Evolutionary conservation across 2,329 filamentous ascomycete species (phyloP).

Genomic region (Penicillium sp.): DNA sequence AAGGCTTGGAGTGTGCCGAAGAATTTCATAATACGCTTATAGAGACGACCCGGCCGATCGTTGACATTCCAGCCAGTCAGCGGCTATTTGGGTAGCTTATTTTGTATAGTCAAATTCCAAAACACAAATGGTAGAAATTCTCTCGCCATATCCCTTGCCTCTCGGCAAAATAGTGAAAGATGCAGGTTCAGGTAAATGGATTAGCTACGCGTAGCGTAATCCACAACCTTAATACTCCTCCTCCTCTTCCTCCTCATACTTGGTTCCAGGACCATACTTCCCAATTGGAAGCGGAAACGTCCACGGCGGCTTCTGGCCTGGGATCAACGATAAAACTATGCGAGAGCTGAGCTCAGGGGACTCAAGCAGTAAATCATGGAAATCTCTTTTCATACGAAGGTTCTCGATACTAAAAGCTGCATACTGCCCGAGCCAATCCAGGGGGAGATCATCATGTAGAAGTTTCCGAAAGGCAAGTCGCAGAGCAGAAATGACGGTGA

Average conservation of each 20-base stretch:
- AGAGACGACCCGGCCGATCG: not conserved
- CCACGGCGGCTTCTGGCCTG: no score
- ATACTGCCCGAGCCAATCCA: constrained; percentile 20
- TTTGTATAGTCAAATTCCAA: not conserved
- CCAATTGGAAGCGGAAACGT: not conserved
- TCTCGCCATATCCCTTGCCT: not conserved
- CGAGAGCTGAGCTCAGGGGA: constrained; percentile 10
- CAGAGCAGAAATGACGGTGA: constrained; percentile 6
- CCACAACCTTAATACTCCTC: not conserved
- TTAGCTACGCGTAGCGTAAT: no score
- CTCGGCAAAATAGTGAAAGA: not conserved
- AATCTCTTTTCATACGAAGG: constrained; percentile 9
- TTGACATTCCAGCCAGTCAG: not conserved
- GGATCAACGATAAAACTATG: constrained; percentile 14
- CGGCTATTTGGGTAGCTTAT: not conserved
- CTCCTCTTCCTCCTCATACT: not conserved
- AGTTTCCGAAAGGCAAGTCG: constrained; percentile 5
- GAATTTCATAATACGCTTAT: not conserved
- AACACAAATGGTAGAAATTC: not conserved
- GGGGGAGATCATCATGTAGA: not conserved
- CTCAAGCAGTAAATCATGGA: constrained; percentile 16
- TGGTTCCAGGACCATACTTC: not conserved
- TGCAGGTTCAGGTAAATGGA: no score
- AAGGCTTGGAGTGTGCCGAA: not conserved
- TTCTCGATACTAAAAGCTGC: constrained; percentile 6